These are phyloP conservation scores for Salix purpurea DNA, from an alignment of 345 rosid species.

Conservation along the genomic window DNA sequence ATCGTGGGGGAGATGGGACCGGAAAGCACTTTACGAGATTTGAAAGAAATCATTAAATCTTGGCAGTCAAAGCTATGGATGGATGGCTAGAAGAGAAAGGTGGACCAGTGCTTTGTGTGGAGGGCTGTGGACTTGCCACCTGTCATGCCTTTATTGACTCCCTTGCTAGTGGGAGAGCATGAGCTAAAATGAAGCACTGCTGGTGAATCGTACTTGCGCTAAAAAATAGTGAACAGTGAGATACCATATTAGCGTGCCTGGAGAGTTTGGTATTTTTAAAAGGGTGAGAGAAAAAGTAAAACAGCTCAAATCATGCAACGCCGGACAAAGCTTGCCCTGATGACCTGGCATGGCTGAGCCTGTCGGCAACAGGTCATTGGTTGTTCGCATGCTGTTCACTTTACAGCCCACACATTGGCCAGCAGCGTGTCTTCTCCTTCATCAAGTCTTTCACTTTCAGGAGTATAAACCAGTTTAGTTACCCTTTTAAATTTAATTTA, in stretches of 20 bases:
- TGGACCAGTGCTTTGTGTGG: constrained; percentile 18
- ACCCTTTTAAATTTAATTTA: background rate
- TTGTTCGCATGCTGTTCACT: background rate
- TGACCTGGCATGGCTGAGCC: background rate
- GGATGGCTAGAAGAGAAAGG: constrained; percentile 6
- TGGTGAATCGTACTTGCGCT: background rate
- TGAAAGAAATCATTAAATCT: background rate
- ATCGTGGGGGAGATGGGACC: background rate
- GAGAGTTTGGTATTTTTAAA: background rate
- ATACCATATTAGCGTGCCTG: background rate
- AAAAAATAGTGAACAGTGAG: background rate
- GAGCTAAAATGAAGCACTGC: background rate
- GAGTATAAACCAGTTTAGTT: background rate
- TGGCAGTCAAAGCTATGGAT: background rate
- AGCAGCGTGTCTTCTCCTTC: background rate
- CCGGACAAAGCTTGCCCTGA: background rate
- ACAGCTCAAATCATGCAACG: background rate
- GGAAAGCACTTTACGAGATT: background rate
- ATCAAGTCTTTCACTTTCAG: too few species aligned
- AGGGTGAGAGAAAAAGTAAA: background rate
- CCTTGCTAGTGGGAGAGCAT: constrained; percentile 10
- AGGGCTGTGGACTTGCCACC: constrained; percentile 20
- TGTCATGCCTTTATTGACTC: constrained; percentile 2
- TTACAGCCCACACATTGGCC: background rate
- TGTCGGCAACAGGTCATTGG: background rate